Percentiles rank a stretch among this genome's conserved stretches.
Conservation (phyloP, 116 monocot species). For the Zostera marina region DNA sequence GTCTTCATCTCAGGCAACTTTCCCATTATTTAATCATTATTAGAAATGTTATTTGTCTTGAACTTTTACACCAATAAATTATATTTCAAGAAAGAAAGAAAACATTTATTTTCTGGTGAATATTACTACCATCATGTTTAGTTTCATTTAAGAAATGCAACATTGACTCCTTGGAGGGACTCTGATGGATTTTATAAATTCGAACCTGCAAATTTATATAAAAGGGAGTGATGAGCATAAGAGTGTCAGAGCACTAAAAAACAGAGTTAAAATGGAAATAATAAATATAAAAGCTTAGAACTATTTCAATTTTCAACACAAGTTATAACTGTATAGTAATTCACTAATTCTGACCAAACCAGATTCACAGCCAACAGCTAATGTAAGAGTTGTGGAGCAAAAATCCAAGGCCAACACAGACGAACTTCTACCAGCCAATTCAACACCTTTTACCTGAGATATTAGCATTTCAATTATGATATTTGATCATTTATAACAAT, state of each 20-base stretch:
- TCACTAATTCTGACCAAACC: constrained; percentile 62
- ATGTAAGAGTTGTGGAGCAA: constrained; percentile 35
- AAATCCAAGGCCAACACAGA: constrained; percentile 63
- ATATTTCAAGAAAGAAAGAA: not conserved
- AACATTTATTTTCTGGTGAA: not conserved
- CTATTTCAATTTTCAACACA: not conserved
- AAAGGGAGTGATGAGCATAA: not conserved
- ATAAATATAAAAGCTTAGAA: not conserved
- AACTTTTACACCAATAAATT: not conserved
- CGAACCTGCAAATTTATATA: constrained; percentile 29
- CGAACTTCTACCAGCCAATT: constrained; percentile 29
- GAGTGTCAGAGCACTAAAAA: not conserved
- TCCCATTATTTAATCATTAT: not conserved
- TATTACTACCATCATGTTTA: constrained; percentile 60
- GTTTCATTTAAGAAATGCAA: constrained; percentile 46
- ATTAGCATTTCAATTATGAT: not conserved
- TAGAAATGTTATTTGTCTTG: not conserved
- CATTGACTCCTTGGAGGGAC: constrained; percentile 19
- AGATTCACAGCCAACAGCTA: constrained; percentile 64
- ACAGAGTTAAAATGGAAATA: not conserved
- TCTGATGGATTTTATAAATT: constrained; percentile 46
- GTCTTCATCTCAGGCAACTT: too few relatives aligned
- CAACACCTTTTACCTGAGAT: constrained; percentile 29
- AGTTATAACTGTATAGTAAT: not conserved
- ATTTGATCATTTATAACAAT: constrained; percentile 25